Evolutionary conservation across 2,329 filamentous ascomycete genomes (phyloP), one percentile per base, ranked within the genome.

Genomic region (Daldinia sp.): DNA sequence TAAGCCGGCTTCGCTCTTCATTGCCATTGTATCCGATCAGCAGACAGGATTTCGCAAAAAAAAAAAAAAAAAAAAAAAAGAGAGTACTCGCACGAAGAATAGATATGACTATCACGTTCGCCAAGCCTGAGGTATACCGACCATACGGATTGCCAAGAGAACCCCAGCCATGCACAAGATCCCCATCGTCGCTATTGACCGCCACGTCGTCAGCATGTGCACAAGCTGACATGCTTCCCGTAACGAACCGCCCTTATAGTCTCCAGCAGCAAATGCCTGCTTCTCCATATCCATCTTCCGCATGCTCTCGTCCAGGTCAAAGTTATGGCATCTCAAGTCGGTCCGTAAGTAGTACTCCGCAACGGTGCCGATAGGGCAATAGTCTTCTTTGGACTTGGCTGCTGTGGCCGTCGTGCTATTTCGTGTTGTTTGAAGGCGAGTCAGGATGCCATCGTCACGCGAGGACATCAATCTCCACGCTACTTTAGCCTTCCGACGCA

Each of bases 401-500:
- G 30, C 2, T 30, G 62, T 41, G 7, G 12, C 7, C 2, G 46
- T 28, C 4, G 54, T 42, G 26, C 54, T 57, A 4, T 69, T 18
- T 7, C 26, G n/a, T 48, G 30, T 39, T 7, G 48, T 57, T 26
- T 50, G 50, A 9, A 18, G 18, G n/a, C 18, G 10, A 18, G 54
- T 41, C 39, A 26, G 42, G 28, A 37, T 20, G 37, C 18, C 7
- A 6, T 37, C 23, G 18, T 74, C 72, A 46, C 71, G 74, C 46
- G 79, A 69, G 13, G 76, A 74, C 71, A 80, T 77, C 35, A 77
- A 78, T 18, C 74, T 77, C 81, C 81, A 83, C 5, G 82, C 82
- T 60, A 76, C 75, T 4, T 79, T 81, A 1, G 81, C 83, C 69
- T 83, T 83, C 63, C 79, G 76, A 30, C 82, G 77, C 63, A 84